Evolutionary conservation across 2,329 filamentous ascomycete genomes (phyloP).

Genomic region (Nothopassalora personata): DNA sequence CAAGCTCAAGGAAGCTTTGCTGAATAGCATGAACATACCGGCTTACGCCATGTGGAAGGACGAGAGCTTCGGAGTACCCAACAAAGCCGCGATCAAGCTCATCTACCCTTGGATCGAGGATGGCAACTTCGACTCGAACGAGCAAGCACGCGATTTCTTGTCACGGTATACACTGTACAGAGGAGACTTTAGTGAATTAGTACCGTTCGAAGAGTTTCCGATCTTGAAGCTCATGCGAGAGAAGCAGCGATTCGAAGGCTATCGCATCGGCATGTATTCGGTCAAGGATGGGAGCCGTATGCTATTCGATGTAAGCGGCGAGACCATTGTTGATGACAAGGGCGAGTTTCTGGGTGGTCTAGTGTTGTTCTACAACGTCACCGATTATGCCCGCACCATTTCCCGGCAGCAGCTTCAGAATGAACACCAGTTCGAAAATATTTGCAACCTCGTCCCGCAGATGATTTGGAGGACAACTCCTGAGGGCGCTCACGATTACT

Average conservation of each 20-base stretch:
- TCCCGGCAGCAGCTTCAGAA: slow-evolving; percentile 64
- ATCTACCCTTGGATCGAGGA: slow-evolving; percentile 32
- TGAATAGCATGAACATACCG: slow-evolving; percentile 69
- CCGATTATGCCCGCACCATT: slow-evolving; percentile 63
- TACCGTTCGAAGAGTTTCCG: slow-evolving; percentile 59
- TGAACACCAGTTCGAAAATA: slow-evolving; percentile 67
- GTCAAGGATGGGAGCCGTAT: slow-evolving; percentile 48
- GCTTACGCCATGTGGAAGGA: slow-evolving; percentile 79
- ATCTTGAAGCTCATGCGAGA: slow-evolving; percentile 60
- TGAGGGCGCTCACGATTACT: slow-evolving; percentile 65
- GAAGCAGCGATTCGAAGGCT: slow-evolving; percentile 54
- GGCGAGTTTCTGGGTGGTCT: slow-evolving; percentile 70
- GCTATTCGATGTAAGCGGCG: slow-evolving; percentile 61
- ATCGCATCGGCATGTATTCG: slow-evolving; percentile 60
- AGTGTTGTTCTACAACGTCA: slow-evolving; percentile 67
- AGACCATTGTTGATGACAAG: slow-evolving; percentile 60
- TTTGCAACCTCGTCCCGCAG: slow-evolving; percentile 59
- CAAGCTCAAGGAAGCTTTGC: slow-evolving; percentile 68
- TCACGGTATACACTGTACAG: slow-evolving; percentile 58
- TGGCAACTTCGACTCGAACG: slow-evolving; percentile 33
- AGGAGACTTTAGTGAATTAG: slow-evolving; percentile 57
- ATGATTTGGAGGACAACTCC: slow-evolving; percentile 65
- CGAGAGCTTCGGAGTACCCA: slow-evolving; percentile 66
- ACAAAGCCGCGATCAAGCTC: slow-evolving; percentile 53
- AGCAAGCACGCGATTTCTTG: slow-evolving; percentile 48